A percentile compares a stretch with the other conserved stretches of the same genome.
Evolutionary conservation across 768 basidiomycete genomes (phyloP).

Genomic region (Mycena vitilis): DNA sequence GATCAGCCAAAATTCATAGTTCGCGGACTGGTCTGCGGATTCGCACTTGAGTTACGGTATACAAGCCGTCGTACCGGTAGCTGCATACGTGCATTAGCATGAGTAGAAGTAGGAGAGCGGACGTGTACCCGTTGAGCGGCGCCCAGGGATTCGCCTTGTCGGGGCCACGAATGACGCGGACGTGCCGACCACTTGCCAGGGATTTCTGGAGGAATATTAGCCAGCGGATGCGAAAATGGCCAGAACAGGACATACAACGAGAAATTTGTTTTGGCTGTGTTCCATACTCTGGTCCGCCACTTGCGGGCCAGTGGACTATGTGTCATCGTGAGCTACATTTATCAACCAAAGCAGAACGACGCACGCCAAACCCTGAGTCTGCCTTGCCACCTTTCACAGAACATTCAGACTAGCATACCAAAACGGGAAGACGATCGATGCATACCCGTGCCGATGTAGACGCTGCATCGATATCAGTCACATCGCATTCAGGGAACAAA

Average conservation of each 20-base stretch:
- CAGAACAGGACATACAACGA: not conserved
- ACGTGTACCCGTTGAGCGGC: not conserved
- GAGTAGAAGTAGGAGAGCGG: not conserved
- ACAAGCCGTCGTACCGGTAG: conserved; percentile 23
- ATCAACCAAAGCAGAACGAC: not conserved
- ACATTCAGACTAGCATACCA: not conserved
- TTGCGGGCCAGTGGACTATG: conserved; percentile 12
- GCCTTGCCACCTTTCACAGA: conserved; percentile 10
- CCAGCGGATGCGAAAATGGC: no score
- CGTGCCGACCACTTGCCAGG: not conserved
- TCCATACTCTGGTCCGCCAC: conserved; percentile 23
- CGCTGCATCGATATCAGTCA: not conserved
- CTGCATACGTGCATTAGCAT: not conserved
- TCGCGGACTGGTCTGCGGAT: no score
- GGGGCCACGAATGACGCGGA: conserved; percentile 18
- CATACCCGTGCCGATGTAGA: conserved; percentile 20
- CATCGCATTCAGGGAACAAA: not conserved
- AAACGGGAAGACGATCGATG: not conserved
- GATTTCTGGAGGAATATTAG: conserved; percentile 11
- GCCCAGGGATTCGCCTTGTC: conserved; percentile 11
- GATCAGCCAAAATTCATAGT: not conserved
- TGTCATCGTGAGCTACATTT: not conserved
- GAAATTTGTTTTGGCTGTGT: conserved; percentile 7
- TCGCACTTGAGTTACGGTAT: conserved; percentile 7
- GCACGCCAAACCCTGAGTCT: conserved; percentile 14